A percentile compares a stretch with the other conserved stretches of the same genome.
These are phyloP conservation scores for Diaporthe eres DNA, from an alignment of 2,329 filamentous ascomycete species.

Conservation along the genomic window DNA sequence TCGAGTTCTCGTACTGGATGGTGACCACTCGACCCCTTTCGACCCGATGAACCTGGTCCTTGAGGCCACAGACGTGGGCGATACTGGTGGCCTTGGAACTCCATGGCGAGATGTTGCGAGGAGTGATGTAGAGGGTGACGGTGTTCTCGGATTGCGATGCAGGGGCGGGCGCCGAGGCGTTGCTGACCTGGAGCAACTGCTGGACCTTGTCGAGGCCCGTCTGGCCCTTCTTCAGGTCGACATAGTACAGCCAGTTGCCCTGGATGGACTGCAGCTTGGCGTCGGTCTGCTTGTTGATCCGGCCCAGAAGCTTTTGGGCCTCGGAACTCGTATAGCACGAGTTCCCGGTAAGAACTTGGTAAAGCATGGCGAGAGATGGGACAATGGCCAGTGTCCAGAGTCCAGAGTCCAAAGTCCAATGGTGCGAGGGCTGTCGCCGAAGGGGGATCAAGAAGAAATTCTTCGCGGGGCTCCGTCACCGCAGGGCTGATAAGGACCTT, in stretches of 20 bases:
- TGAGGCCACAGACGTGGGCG: slow-evolving; percentile 89
- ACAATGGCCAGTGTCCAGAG: slow-evolving; percentile 30
- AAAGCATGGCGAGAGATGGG: slow-evolving; percentile 37
- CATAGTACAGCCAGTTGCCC: slow-evolving; percentile 76
- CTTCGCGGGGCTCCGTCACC: slow-evolving; percentile 36
- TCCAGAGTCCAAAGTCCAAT: slow-evolving; percentile 13
- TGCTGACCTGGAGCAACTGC: slow-evolving; percentile 61
- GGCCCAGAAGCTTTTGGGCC: slow-evolving; percentile 42
- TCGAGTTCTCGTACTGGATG: slow-evolving; percentile 70
- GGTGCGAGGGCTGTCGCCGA: slow-evolving; percentile 31
- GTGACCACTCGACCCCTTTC: slow-evolving; percentile 88
- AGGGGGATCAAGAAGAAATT: slow-evolving; percentile 35
- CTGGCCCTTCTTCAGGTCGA: slow-evolving; percentile 69
- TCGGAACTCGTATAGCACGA: slow-evolving; percentile 42
- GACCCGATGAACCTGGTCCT: slow-evolving; percentile 79
- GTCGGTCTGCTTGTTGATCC: slow-evolving; percentile 45
- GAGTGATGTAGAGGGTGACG: slow-evolving; percentile 79
- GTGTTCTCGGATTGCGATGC: slow-evolving; percentile 60
- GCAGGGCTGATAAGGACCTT: slow-evolving; percentile 36
- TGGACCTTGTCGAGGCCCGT: slow-evolving; percentile 58
- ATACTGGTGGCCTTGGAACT: slow-evolving; percentile 97
- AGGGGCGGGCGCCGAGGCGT: slow-evolving; percentile 48
- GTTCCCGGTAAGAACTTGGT: slow-evolving; percentile 39
- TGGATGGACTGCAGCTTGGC: slow-evolving; percentile 61
- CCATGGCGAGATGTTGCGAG: slow-evolving; percentile 94